phyloP scores from a whole-genome alignment of 768 basidiomycete genomes.

The Collybia sordida region DNA sequence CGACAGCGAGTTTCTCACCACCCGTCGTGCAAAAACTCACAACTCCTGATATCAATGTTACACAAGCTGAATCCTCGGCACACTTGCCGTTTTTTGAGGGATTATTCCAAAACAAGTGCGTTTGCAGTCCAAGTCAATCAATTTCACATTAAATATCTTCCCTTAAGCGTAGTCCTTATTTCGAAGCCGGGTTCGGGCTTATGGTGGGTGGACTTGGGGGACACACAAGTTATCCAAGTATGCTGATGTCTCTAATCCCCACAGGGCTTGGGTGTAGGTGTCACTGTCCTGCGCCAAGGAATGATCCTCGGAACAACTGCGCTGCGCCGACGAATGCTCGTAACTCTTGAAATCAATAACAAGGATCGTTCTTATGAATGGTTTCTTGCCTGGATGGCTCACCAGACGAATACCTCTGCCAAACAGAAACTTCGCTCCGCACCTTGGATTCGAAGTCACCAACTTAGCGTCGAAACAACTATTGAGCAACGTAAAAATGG shows the following conservation, averaged over 20 bases:
- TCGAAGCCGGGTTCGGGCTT: constrained; percentile 96
- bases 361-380: constrained; percentile 95
- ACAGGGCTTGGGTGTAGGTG: constrained; percentile 88
- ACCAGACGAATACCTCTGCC: constrained; percentile 44
- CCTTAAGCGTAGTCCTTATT: constrained; percentile 80
- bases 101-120: constrained; percentile 69
- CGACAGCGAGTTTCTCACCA: neutral
- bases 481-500: constrained; percentile 91
- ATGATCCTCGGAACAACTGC: constrained; percentile 67
- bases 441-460: constrained; percentile 76
- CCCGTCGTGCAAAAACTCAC: neutral
- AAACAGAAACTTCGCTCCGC: constrained; percentile 22
- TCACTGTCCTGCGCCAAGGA: constrained; percentile 73
- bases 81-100: constrained; percentile 32
- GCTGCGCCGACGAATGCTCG: constrained; percentile 87
- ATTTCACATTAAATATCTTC: constrained; percentile 9
- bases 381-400: constrained; percentile 96
- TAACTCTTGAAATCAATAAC: constrained; percentile 94
- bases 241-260: constrained; percentile 6
- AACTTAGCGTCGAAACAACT: constrained; percentile 91
- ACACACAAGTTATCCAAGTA: too few species aligned
- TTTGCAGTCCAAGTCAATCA: constrained; percentile 13
- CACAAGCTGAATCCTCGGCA: constrained; percentile 10
- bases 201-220: constrained; percentile 59
- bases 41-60: constrained; percentile 5